Conservation (phyloP, 1,284 basidiomycete genomes). For the Ganoderma lucidum region DNA sequence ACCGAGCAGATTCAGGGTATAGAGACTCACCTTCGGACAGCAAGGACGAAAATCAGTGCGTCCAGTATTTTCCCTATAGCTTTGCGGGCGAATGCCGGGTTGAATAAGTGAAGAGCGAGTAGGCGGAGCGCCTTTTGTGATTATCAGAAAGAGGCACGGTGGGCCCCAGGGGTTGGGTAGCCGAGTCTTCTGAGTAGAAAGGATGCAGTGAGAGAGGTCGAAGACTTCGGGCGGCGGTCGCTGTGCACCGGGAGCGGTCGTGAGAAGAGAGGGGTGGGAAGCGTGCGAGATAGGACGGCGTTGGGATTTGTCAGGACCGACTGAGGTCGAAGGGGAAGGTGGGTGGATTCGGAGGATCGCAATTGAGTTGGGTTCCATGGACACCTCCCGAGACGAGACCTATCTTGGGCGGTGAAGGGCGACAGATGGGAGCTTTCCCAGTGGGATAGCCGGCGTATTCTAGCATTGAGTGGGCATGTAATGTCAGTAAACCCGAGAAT, state of each 20-base stretch:
- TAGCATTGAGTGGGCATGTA: constrained; percentile 5
- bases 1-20: neutral
- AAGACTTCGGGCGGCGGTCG: constrained; percentile 19
- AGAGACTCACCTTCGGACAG: neutral
- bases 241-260: constrained; percentile 15
- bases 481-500: constrained; percentile 18
- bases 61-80: neutral
- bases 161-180: neutral
- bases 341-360: constrained; percentile 26
- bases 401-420: constrained; percentile 28
- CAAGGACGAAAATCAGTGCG: neutral
- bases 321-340: constrained; percentile 9
- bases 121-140: constrained; percentile 14
- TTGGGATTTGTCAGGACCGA: constrained; percentile 19
- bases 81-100: constrained; percentile 10
- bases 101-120: neutral
- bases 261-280: constrained; percentile 20
- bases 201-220: constrained; percentile 12
- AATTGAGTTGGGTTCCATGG: constrained; percentile 26
- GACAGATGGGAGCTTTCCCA: constrained; percentile 29
- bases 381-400: constrained; percentile 25
- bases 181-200: constrained; percentile 7
- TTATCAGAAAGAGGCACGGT: neutral
- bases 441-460: constrained; percentile 30
- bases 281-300: constrained; percentile 26